phyloP scores from a whole-genome alignment of 352 stramenopile species.

The Globisporangium spiculum region DNA sequence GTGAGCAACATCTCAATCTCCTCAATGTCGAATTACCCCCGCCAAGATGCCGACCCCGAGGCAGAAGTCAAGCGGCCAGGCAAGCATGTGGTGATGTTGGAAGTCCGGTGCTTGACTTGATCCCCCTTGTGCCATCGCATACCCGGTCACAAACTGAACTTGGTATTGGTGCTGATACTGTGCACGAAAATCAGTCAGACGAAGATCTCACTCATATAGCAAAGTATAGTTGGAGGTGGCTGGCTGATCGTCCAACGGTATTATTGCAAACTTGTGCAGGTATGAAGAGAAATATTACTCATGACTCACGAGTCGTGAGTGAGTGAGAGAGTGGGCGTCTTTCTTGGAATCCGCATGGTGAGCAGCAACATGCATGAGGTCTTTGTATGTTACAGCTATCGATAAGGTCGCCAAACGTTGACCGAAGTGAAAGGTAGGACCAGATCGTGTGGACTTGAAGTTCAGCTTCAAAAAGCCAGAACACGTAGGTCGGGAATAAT shows the following conservation, averaged over 20 bases:
- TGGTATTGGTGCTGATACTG: no score
- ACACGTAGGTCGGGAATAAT: not conserved
- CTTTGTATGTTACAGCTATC: not conserved
- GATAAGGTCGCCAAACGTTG: not conserved
- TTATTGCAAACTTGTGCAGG: no score
- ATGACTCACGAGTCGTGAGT: no score
- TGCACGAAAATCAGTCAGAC: no score
- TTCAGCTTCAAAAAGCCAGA: not conserved
- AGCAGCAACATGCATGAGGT: not conserved
- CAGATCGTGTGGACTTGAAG: not conserved
- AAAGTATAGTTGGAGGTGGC: no score
- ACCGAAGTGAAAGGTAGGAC: not conserved
- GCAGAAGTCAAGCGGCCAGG: not conserved
- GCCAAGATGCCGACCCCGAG: not conserved
- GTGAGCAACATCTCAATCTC: not conserved
- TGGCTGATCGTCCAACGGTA: no score
- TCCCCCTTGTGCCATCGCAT: no score
- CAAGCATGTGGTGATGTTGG: no score
- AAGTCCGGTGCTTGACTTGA: no score
- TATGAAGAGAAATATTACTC: no score
- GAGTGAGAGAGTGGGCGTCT: not conserved
- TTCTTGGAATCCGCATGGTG: not conserved
- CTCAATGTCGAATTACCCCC: not conserved
- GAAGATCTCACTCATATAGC: no score
- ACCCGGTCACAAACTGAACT: no score